Percentiles rank a stretch among this genome's conserved stretches.
Evolutionary conservation across 805 yeast species (phyloP).

Genomic region (Metschnikowia amazonensis): DNA sequence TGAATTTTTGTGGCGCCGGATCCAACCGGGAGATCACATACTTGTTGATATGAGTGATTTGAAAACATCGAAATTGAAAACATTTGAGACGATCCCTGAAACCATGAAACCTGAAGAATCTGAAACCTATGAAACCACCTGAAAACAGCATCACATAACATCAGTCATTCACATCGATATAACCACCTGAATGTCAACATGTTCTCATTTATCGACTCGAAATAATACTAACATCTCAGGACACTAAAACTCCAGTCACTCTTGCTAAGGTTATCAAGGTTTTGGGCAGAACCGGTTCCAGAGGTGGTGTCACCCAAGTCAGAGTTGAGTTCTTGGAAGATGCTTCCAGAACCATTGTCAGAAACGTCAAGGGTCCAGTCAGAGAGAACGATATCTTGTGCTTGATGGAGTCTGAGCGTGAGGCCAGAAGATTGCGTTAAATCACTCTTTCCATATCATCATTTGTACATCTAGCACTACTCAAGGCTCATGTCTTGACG

Average conservation of each 20-base stretch:
- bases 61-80: too few relatives aligned
- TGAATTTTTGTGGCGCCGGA: too few relatives aligned
- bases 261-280: constrained; percentile 99
- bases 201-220: too few relatives aligned
- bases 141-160: too few relatives aligned
- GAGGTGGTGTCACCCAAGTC: constrained; percentile 99
- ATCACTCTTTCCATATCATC: constrained; percentile 10
- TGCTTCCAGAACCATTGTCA: constrained; percentile 91
- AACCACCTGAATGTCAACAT: too few relatives aligned
- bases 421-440: constrained; percentile 93
- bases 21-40: too few relatives aligned
- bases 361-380: constrained; percentile 97
- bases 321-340: constrained; percentile 96
- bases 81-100: too few relatives aligned
- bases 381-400: constrained; percentile 98
- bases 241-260: constrained; percentile 87
- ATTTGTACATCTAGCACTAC: constrained; percentile 17
- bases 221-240: constrained; percentile 29
- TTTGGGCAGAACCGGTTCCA: constrained; percentile 99
- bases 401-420: constrained; percentile 99
- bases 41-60: too few relatives aligned
- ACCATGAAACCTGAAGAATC: too few relatives aligned
- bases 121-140: too few relatives aligned
- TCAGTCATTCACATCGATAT: too few relatives aligned
- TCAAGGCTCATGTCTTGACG: background rate